Conservation (phyloP, 352 stramenopile species). For the Globisporangium mamillatum region DNA sequence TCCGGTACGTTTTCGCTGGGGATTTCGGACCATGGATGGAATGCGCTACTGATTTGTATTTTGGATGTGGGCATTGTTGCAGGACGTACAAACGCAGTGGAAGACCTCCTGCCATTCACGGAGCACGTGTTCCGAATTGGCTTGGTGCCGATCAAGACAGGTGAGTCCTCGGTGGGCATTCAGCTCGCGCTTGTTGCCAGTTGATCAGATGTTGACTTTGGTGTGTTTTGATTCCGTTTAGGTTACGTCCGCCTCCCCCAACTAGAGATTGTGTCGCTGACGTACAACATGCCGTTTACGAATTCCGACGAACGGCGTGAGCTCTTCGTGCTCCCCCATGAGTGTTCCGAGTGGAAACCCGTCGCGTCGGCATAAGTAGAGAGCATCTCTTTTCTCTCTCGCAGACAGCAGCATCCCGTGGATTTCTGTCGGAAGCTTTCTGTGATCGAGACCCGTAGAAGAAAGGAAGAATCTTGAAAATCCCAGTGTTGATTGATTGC, state of each 20-base stretch:
- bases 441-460: background rate
- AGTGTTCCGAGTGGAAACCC: conserved; percentile 50
- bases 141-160: conserved; percentile 74
- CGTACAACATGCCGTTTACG: conserved; percentile 60
- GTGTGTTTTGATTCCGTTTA: conserved; percentile 17
- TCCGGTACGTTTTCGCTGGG: conserved; percentile 30
- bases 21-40: background rate
- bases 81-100: conserved; percentile 68
- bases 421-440: background rate
- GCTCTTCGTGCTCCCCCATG: conserved; percentile 68
- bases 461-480: background rate
- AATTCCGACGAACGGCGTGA: conserved; percentile 70
- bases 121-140: conserved; percentile 63
- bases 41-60: background rate
- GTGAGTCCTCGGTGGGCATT: conserved; percentile 24
- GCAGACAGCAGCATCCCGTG: background rate
- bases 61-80: conserved; percentile 6
- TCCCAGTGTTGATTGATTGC: background rate
- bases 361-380: background rate
- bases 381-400: background rate
- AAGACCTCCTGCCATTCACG: conserved; percentile 72
- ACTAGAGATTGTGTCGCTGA: conserved; percentile 76
- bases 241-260: conserved; percentile 67
- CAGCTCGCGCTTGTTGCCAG: background rate
- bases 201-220: conserved; percentile 12